phyloP scores from a whole-genome alignment of 192 early-diverging fungal genomes.

The Dispira parvispora region DNA sequence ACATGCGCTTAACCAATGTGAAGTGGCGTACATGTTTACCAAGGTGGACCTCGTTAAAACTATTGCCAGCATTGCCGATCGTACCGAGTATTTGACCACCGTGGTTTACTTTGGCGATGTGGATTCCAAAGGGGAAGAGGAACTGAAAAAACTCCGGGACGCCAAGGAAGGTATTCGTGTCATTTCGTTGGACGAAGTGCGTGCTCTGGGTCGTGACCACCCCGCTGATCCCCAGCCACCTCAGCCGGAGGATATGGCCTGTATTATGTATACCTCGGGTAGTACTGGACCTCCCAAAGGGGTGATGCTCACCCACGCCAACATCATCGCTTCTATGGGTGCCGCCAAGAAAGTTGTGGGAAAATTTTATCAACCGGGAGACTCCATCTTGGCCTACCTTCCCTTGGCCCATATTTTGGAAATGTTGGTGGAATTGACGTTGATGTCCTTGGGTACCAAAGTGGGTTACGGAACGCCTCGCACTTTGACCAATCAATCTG shows the following conservation, averaged over 20 bases:
- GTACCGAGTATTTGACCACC: slow-evolving; percentile 39
- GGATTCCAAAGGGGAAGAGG: slow-evolving; percentile 1
- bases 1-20: slow-evolving; percentile 72
- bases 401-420: slow-evolving; percentile 84
- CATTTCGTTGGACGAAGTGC: slow-evolving; percentile 48
- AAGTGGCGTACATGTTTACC: slow-evolving; percentile 52
- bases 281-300: slow-evolving; percentile 91
- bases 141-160: slow-evolving; percentile 28
- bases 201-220: slow-evolving; percentile 39
- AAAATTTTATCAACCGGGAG: slow-evolving; percentile 28
- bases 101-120: slow-evolving; percentile 50
- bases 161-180: slow-evolving; percentile 25
- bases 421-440: slow-evolving; percentile 61
- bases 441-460: slow-evolving; percentile 46
- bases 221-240: slow-evolving; percentile 49
- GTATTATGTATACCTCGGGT: slow-evolving; percentile 85
- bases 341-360: slow-evolving; percentile 35
- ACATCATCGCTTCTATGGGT: slow-evolving; percentile 62
- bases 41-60: slow-evolving; percentile 51
- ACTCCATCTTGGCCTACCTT: slow-evolving; percentile 61
- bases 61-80: slow-evolving; percentile 36
- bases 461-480: slow-evolving; percentile 50
- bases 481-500: slow-evolving; percentile 49
- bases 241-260: slow-evolving; percentile 46
- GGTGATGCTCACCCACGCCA: slow-evolving; percentile 67